Evolutionary conservation across 2,329 filamentous ascomycete species (phyloP).

Genomic region (Calonectria ilicicola): DNA sequence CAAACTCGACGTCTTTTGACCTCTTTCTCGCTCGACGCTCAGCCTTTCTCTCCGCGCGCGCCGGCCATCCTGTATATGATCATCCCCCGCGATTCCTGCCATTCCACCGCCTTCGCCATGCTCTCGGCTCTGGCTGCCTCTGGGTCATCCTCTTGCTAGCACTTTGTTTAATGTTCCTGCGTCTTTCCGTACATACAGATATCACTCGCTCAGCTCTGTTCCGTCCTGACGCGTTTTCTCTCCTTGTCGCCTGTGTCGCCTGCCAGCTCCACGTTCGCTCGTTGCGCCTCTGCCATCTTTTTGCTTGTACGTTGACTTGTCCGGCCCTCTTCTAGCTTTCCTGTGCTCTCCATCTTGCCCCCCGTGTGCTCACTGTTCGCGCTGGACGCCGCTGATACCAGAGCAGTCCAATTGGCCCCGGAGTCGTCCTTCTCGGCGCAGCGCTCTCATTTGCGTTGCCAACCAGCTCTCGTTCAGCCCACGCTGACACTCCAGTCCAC

Average conservation of each 20-base stretch:
- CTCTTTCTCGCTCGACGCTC: slow-evolving; percentile 27
- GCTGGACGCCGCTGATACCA: slow-evolving; percentile 29
- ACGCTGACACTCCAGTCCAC: slow-evolving; percentile 31
- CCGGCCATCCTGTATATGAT: slow-evolving; percentile 38
- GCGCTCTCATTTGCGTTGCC: slow-evolving; percentile 33
- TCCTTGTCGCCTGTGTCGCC: slow-evolving; percentile 18
- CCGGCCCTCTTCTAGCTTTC: neutral
- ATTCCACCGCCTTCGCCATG: slow-evolving; percentile 42
- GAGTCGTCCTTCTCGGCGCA: slow-evolving; percentile 30
- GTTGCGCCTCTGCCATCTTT: neutral
- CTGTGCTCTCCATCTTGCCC: neutral
- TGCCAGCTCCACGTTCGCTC: slow-evolving; percentile 14
- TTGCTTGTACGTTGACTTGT: slow-evolving; percentile 1
- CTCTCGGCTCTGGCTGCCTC: slow-evolving; percentile 32
- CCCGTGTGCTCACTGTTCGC: slow-evolving; percentile 18
- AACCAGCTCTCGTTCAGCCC: slow-evolving; percentile 40
- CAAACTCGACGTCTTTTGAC: slow-evolving; percentile 18
- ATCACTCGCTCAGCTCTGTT: slow-evolving; percentile 31
- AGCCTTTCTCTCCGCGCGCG: slow-evolving; percentile 40
- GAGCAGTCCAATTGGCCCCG: slow-evolving; percentile 39
- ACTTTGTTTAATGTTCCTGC: slow-evolving; percentile 37
- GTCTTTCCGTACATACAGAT: slow-evolving; percentile 33
- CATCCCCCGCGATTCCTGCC: slow-evolving; percentile 28
- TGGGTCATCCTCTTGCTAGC: slow-evolving; percentile 42
- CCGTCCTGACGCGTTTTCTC: slow-evolving; percentile 24